Conservation (phyloP, 2,329 filamentous ascomycete genomes). For the Fusarium sp. region DNA sequence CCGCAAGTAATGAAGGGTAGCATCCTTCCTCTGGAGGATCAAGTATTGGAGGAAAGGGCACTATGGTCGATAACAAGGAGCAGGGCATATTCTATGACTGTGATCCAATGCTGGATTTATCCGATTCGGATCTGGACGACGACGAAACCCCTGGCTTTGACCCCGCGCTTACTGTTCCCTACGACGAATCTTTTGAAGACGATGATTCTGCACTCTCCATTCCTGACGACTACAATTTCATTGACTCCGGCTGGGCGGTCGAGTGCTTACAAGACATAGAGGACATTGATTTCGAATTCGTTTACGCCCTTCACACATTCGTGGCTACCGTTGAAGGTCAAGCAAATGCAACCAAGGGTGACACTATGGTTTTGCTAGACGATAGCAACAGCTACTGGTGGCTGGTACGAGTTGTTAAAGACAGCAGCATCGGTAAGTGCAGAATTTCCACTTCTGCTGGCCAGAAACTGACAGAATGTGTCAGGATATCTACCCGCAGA, state of each 20-base stretch:
- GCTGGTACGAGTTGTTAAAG: slow-evolving; percentile 96
- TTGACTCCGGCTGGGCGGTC: slow-evolving; percentile 79
- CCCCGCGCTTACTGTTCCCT: slow-evolving; percentile 57
- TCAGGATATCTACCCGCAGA: slow-evolving; percentile 94
- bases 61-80: slow-evolving; percentile 1
- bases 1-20: slow-evolving; percentile 32
- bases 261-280: slow-evolving; percentile 94
- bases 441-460: background rate
- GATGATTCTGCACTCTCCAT: slow-evolving; percentile 65
- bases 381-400: slow-evolving; percentile 99
- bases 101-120: slow-evolving; percentile 14
- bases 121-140: slow-evolving; percentile 13
- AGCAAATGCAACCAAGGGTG: slow-evolving; percentile 97
- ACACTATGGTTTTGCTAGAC: slow-evolving; percentile 97
- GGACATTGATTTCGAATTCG: slow-evolving; percentile 99
- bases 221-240: slow-evolving; percentile 68
- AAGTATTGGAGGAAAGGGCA: background rate
- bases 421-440: slow-evolving; percentile 84
- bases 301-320: slow-evolving; percentile 97
- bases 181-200: slow-evolving; percentile 58
- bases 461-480: slow-evolving; percentile 37
- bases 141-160: slow-evolving; percentile 44
- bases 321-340: slow-evolving; percentile 98
- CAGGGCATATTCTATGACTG: slow-evolving; percentile 37
- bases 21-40: slow-evolving; percentile 27